A percentile compares a stretch with the other conserved stretches of the same genome.
These are phyloP conservation scores for Fusarium sp. DNA, from an alignment of 2,329 filamentous ascomycete genomes.

Conservation along the genomic window DNA sequence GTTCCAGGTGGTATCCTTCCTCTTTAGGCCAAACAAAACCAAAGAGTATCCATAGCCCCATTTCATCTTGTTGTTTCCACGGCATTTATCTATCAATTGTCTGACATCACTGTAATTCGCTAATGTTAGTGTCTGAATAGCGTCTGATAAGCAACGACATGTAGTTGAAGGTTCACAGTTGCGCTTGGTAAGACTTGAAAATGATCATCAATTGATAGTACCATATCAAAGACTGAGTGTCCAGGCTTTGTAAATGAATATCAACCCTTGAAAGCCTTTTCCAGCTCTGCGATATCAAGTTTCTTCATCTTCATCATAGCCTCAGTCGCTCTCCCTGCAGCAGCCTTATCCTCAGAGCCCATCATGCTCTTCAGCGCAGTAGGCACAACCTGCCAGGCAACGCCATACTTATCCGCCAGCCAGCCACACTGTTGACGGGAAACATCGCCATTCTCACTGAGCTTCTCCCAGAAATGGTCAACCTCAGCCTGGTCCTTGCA, in stretches of 20 bases:
- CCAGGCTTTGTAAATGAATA: background rate
- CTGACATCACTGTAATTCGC: background rate
- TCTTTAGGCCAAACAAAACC: background rate
- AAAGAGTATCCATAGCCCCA: background rate
- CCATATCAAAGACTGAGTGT: background rate
- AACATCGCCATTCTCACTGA: slow-evolving; percentile 54
- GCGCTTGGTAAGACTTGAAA: background rate
- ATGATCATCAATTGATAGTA: background rate
- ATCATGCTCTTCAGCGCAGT: slow-evolving; percentile 51
- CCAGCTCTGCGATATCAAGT: slow-evolving; percentile 54
- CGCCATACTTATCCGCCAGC: slow-evolving; percentile 58
- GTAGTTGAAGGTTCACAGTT: background rate
- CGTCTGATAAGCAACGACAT: background rate
- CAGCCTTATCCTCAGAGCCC: slow-evolving; percentile 49
- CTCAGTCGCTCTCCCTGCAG: slow-evolving; percentile 44
- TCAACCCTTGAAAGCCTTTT: slow-evolving; percentile 48
- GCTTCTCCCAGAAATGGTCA: slow-evolving; percentile 59
- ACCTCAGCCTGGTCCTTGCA: slow-evolving; percentile 60
- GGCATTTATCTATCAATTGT: background rate
- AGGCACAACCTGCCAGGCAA: slow-evolving; percentile 61
- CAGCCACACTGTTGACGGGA: slow-evolving; percentile 56
- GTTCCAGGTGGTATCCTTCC: background rate
- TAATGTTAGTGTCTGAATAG: background rate
- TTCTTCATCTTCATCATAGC: slow-evolving; percentile 59
- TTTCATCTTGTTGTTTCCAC: background rate